Percentiles rank a stretch among this genome's conserved stretches.
Evolutionary conservation across 345 rosid species (phyloP).

Genomic region (Tarenaya hassleriana): DNA sequence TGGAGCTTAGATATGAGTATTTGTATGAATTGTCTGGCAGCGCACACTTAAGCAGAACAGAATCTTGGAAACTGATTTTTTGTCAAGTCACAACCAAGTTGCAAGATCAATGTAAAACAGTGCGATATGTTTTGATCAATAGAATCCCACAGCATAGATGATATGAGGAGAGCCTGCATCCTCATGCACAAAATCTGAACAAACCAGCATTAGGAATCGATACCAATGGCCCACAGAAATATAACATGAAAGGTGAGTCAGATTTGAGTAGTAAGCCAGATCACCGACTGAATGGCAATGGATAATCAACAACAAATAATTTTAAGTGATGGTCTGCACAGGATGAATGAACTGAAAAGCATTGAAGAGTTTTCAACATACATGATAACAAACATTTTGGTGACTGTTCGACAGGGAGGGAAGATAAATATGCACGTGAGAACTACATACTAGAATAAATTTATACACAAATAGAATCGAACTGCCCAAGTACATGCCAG

Average conservation of each 20-base stretch:
- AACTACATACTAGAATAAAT: neutral
- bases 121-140: neutral
- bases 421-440: neutral
- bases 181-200: too few species aligned
- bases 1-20: neutral
- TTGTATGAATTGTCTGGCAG: neutral
- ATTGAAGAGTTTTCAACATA: constrained; percentile 1
- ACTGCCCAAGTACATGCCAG: constrained; percentile 1
- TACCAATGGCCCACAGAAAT: too few species aligned
- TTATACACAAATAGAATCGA: neutral
- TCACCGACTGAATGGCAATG: too few species aligned
- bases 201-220: too few species aligned
- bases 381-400: neutral
- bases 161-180: too few species aligned
- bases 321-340: too few species aligned
- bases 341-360: too few species aligned
- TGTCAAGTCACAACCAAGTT: neutral
- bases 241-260: too few species aligned
- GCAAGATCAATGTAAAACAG: neutral
- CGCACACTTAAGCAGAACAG: neutral
- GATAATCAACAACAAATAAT: too few species aligned
- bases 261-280: too few species aligned
- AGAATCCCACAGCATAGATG: too few species aligned
- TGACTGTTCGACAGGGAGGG: neutral
- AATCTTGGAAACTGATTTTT: neutral